phyloP scores from a whole-genome alignment of 257 asterid genomes.

The Solanum phureja region DNA sequence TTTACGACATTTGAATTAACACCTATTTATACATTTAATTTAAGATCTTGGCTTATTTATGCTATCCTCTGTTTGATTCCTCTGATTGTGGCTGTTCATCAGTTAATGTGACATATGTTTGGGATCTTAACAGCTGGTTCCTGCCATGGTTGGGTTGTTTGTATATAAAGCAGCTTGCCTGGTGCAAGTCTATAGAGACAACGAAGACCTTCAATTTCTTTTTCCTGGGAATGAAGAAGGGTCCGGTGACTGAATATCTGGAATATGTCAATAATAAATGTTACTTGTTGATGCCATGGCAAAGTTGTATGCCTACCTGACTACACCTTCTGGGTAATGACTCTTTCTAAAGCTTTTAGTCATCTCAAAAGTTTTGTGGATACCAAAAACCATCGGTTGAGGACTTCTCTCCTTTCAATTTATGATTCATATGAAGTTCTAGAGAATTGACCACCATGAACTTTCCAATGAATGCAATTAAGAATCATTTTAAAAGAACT shows the following conservation, averaged over 20 bases:
- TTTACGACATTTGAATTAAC: background rate
- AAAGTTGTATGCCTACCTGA: background rate
- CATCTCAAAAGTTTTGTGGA: background rate
- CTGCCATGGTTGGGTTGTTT: constrained; percentile 90
- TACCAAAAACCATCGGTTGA: background rate
- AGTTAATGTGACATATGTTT: background rate
- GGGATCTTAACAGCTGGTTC: constrained; percentile 49
- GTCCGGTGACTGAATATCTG: constrained; percentile 19
- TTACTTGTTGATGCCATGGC: constrained; percentile 1
- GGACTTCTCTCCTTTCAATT: background rate
- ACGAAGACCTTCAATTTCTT: constrained; percentile 74
- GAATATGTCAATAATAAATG: background rate
- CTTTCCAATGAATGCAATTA: background rate
- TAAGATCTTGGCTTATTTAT: background rate
- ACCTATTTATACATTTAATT: background rate
- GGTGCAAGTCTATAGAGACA: constrained; percentile 94
- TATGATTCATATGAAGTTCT: background rate
- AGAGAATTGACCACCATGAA: background rate
- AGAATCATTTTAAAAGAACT: background rate
- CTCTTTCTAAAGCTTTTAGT: background rate
- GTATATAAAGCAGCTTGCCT: constrained; percentile 96
- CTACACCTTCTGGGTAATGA: background rate
- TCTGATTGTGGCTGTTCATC: background rate
- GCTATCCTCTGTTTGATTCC: background rate
- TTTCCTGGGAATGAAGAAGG: constrained; percentile 51